Base-by-base conservation (phyloP, 2,329 filamentous ascomycete genomes). In the Ophiosphaerella korrae region DNA sequence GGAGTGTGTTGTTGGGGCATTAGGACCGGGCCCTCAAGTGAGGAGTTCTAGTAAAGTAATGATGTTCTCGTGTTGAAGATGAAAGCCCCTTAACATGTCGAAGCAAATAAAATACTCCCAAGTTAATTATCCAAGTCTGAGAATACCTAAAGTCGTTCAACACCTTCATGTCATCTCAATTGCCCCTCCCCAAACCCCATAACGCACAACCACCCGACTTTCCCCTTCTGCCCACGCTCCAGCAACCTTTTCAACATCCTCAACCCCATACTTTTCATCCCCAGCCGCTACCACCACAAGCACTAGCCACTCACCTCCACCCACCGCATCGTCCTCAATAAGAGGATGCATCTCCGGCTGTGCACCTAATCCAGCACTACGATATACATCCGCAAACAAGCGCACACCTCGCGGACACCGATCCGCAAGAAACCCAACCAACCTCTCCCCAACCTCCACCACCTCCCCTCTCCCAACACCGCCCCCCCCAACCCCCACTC, bases 331-430 rank as follows among this genome's bases (percentile, higher is more conserved):
- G 1, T 43, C 36, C 0, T 47, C 49, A 33, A 63, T 62, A 11
- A 33, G 3, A 2, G 60, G 58, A 43, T 63, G 61, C 47, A 48
- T 37, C 7, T 56, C 42, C 2, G 61, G 61, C 37, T 63, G 59
- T 7, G 51, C 49, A n/a, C 51, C 51, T 2, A 36, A 26, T 3
- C 53, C 54, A 2, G 35, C 29, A 40, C 56, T 52, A 7, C 26
- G 48, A 33, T 64, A 62, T 2, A 62, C 1, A 12, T 32, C 42
- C 14, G 44, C 5, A 21, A 44, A 53, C 29, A 51, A 18, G 3
- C 16, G 21, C 6, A 33, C 21, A 12, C 33, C 12, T 18, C 1
- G 18, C 21, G 26, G 26, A 29, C 7, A 29, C 11, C 11, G 26
- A 29, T 29, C 11, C 7, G 26, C 7, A 11, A 29, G 26, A 29